Conservation (phyloP, 129 eudicot species). For the Flaveria linearis region DNA sequence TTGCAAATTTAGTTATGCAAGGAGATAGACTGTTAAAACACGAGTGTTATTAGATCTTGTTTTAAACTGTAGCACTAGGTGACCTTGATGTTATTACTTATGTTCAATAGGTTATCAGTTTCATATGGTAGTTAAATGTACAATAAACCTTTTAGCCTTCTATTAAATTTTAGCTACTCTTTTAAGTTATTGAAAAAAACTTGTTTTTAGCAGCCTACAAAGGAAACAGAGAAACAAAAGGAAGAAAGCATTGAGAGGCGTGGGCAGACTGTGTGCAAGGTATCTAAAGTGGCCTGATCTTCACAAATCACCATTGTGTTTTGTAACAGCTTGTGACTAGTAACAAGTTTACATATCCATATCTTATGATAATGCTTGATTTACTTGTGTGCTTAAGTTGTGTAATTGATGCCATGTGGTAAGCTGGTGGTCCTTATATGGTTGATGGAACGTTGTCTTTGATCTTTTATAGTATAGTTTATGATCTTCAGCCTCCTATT, state of each 20-base stretch:
- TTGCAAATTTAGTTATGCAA: slow-evolving; percentile 65
- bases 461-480: background rate
- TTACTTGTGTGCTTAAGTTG: slow-evolving; percentile 25
- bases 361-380: slow-evolving; percentile 12
- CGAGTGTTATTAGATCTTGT: slow-evolving; percentile 22
- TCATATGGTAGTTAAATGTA: slow-evolving; percentile 10
- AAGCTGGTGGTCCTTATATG: background rate
- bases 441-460: background rate
- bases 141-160: background rate
- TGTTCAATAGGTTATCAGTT: slow-evolving; percentile 10
- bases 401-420: slow-evolving; percentile 7
- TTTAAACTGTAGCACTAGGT: background rate
- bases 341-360: background rate
- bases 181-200: background rate
- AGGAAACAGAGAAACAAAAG: background rate
- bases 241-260: background rate
- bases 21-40: slow-evolving; percentile 40
- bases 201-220: background rate
- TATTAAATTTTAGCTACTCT: background rate
- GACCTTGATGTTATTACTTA: background rate
- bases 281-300: slow-evolving; percentile 20
- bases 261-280: slow-evolving; percentile 70
- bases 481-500: slow-evolving; percentile 1
- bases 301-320: background rate
- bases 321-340: background rate